Conservation (phyloP, 208 protist species). For the Acanthamoeba sp. region DNA sequence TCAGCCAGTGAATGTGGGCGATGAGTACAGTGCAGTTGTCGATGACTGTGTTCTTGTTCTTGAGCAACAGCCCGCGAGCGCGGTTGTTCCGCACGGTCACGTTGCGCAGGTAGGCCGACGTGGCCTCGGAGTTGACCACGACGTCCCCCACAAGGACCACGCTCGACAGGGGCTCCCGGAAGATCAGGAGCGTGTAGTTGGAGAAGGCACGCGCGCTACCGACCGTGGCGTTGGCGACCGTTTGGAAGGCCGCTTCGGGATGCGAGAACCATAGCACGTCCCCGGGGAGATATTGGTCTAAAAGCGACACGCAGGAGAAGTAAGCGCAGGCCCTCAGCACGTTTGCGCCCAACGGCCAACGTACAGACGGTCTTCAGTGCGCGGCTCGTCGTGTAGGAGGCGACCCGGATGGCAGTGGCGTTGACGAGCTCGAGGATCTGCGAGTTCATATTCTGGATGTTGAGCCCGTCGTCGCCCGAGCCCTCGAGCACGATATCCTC, state of each 20-base stretch:
- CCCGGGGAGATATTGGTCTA: neutral
- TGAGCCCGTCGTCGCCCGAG: conserved; percentile 13
- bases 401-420: neutral
- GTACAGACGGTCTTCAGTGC: neutral
- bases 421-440: neutral
- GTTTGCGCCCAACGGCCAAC: neutral
- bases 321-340: neutral
- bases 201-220: neutral
- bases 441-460: neutral
- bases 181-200: neutral
- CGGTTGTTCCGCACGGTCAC: conserved; percentile 25
- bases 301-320: no score
- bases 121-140: conserved; percentile 17
- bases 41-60: conserved; percentile 14
- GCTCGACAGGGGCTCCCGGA: neutral
- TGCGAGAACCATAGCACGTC: conserved; percentile 8
- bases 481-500: conserved; percentile 8
- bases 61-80: neutral
- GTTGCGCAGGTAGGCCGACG: conserved; percentile 3
- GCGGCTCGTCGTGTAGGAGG: neutral
- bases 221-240: neutral
- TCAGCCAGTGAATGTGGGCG: no score
- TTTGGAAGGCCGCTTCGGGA: neutral
- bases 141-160: neutral
- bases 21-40: neutral